These are phyloP conservation scores for Porpolomopsis calyptriformis DNA, from an alignment of 768 basidiomycete species.

Conservation along the genomic window DNA sequence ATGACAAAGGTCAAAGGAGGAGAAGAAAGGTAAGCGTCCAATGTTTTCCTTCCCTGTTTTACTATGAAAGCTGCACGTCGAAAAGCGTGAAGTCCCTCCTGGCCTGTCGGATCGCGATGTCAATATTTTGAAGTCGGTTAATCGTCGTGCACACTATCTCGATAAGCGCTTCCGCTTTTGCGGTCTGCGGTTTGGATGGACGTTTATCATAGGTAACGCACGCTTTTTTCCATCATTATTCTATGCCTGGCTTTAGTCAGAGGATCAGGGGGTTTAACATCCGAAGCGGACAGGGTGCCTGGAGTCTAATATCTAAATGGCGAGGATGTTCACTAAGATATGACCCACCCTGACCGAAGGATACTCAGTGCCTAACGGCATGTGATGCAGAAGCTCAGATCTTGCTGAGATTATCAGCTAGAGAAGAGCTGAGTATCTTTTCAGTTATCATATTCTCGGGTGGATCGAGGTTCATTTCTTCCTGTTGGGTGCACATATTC, in stretches of 20 bases:
- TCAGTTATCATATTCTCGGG: no score
- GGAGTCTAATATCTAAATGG: no score
- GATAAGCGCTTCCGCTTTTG: constrained; percentile 79
- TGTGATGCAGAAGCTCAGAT: no score
- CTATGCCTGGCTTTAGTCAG: not conserved
- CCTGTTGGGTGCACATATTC: no score
- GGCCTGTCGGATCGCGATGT: constrained; percentile 71
- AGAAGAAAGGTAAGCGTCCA: constrained; percentile 40
- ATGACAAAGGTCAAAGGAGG: constrained; percentile 45
- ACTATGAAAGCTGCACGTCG: not conserved
- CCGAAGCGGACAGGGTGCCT: no score
- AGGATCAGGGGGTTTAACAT: not conserved
- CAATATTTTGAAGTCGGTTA: constrained; percentile 62
- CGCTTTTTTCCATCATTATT: not conserved
- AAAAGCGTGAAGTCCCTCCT: constrained; percentile 56
- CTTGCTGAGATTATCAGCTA: no score
- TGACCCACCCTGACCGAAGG: no score
- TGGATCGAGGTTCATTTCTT: no score
- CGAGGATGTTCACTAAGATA: no score
- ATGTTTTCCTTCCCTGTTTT: not conserved
- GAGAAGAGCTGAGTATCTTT: no score
- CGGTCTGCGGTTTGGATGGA: constrained; percentile 80
- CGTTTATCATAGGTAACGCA: constrained; percentile 51
- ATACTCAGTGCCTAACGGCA: no score
- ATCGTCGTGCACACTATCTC: constrained; percentile 70